These are phyloP conservation scores for Apiospora hydei DNA, from an alignment of 2,329 filamentous ascomycete species.

Conservation along the genomic window DNA sequence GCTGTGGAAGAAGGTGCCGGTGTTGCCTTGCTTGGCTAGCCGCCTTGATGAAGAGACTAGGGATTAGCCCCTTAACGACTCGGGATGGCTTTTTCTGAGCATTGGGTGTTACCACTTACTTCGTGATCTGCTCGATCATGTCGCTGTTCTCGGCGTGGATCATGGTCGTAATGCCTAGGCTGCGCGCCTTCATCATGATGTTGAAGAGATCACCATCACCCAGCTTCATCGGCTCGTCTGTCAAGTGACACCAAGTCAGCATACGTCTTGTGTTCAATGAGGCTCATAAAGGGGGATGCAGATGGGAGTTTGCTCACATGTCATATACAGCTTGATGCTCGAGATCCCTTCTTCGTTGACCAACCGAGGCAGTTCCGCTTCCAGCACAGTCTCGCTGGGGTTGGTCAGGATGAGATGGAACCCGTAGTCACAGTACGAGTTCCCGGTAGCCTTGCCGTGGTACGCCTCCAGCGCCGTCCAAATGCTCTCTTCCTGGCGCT, in stretches of 20 bases:
- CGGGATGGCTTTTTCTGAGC: no score
- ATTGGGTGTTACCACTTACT: constrained; percentile 57
- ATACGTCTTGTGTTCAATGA: no score
- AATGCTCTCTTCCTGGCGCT: constrained; percentile 34
- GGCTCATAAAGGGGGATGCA: no score
- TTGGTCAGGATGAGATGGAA: constrained; percentile 55
- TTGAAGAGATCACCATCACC: constrained; percentile 57
- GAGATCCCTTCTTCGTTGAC: constrained; percentile 48
- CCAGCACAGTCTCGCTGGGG: constrained; percentile 45
- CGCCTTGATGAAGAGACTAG: constrained; percentile 5
- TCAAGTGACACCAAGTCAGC: constrained; percentile 28
- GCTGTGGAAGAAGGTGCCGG: constrained; percentile 54
- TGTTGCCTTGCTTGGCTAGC: constrained; percentile 28
- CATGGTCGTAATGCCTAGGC: constrained; percentile 57
- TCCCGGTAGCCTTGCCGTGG: constrained; percentile 46
- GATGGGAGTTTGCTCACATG: background rate
- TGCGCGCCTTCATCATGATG: constrained; percentile 55
- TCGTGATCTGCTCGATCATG: constrained; percentile 61
- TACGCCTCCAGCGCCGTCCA: constrained; percentile 55
- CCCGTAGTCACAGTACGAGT: constrained; percentile 56
- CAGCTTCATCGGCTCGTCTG: constrained; percentile 56
- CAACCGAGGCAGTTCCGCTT: constrained; percentile 49
- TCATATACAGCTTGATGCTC: constrained; percentile 54
- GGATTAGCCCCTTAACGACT: background rate
- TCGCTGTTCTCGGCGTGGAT: constrained; percentile 63